Percentiles rank a stretch among this genome's conserved stretches.
These are phyloP conservation scores for Boletus pseudo-olivaceus DNA, from an alignment of 768 basidiomycete species.

Conservation along the genomic window DNA sequence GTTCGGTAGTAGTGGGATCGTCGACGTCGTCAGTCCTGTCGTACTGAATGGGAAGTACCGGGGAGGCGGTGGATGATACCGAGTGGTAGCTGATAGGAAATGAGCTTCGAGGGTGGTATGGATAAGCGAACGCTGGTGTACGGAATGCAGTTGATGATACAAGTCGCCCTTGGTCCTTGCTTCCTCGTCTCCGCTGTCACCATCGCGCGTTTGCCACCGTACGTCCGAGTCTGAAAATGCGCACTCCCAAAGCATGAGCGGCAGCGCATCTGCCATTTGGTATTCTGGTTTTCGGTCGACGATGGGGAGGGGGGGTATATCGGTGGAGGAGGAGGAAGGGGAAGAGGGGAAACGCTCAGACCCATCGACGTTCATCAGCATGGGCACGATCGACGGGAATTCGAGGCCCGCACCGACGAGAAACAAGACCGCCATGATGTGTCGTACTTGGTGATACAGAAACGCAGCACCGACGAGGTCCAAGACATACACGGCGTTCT, in stretches of 20 bases:
- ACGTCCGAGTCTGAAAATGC: conserved; percentile 64
- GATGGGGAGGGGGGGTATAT: conserved; percentile 40
- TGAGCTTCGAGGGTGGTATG: conserved; percentile 61
- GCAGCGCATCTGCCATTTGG: conserved; percentile 89
- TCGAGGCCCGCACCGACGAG: conserved; percentile 84
- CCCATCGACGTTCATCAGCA: conserved; percentile 69
- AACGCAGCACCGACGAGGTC: conserved; percentile 88
- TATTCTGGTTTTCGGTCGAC: conserved; percentile 82
- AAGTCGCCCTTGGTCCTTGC: conserved; percentile 36
- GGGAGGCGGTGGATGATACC: conserved; percentile 45
- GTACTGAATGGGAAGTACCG: conserved; percentile 36
- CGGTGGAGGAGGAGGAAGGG: background rate
- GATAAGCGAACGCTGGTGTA: conserved; percentile 59
- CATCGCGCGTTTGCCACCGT: conserved; percentile 64
- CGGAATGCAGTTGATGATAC: conserved; percentile 50
- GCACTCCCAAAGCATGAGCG: conserved; percentile 91
- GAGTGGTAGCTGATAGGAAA: conserved; percentile 56
- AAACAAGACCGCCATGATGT: conserved; percentile 90
- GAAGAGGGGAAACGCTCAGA: conserved; percentile 7
- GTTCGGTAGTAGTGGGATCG: conserved; percentile 15
- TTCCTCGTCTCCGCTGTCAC: conserved; percentile 22
- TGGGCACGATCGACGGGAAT: conserved; percentile 59
- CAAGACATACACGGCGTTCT: conserved; percentile 56
- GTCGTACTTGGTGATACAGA: conserved; percentile 93
- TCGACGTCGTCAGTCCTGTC: conserved; percentile 20